Percentiles rank a stretch among this genome's conserved stretches.
Evolutionary conservation across 192 early-diverging fungal species (phyloP).

Genomic region (Backusella mclennaniae): DNA sequence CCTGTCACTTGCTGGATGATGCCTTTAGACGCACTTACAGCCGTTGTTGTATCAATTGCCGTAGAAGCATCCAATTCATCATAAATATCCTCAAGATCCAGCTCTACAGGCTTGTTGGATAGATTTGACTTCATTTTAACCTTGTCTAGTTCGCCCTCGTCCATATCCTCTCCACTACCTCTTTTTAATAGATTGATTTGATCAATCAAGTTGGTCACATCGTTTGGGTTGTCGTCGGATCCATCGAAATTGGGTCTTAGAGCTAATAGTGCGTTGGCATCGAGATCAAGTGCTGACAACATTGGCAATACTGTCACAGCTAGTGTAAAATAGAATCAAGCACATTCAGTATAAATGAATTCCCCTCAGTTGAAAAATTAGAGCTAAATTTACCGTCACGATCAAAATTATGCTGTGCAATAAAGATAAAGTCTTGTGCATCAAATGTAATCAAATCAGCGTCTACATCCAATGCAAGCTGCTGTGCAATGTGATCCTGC

Average conservation of each 20-base stretch:
- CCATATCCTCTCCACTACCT: not conserved
- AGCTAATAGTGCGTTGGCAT: constrained; percentile 20
- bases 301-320: constrained; percentile 11
- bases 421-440: constrained; percentile 52
- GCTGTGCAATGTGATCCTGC: constrained; percentile 40
- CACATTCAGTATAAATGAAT: not conserved
- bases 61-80: not conserved
- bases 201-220: constrained; percentile 4
- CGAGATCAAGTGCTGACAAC: constrained; percentile 11
- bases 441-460: constrained; percentile 66
- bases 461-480: constrained; percentile 42
- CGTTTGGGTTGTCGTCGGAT: not conserved
- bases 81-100: not conserved
- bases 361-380: not conserved
- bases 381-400: constrained; percentile 15
- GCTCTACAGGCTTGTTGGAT: not conserved
- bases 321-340: constrained; percentile 2
- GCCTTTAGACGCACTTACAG: constrained; percentile 2
- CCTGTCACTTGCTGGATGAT: constrained; percentile 2
- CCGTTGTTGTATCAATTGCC: not conserved
- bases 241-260: constrained; percentile 7
- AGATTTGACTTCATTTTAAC: not conserved
- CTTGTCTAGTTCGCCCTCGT: not conserved
- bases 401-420: constrained; percentile 43
- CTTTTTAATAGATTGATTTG: constrained; percentile 1